Evolutionary conservation across 208 protist species (phyloP), one percentile per base, ranked within the genome.

Genomic region (Polymyxa betae): DNA sequence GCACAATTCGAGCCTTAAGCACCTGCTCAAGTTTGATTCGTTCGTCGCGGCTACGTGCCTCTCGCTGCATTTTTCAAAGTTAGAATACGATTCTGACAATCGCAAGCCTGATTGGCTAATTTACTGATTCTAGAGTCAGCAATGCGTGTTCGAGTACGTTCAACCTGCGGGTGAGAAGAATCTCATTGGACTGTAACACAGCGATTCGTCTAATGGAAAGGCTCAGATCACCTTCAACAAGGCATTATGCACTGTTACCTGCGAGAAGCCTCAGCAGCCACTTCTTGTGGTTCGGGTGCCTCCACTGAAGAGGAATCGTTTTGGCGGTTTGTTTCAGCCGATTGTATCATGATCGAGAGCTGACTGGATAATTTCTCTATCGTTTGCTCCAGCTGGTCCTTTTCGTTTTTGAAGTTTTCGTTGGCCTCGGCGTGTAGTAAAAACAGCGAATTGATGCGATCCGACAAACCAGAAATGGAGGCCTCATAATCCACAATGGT

Each of bases 401-500:
- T 82, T 82, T 82, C 72, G 72, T 43, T 35, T 20, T 5, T 82
- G 35, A 82, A 82, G 5, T 43, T 5, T 40, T 43, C 10, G n/a
- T 20, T 5, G 35, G 10, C 16, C 35, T 82, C 72, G n/a, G 35
- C 5, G 12, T 82, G n/a, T 20, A 16, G 16, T 5, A 16, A 40
- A 43, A 82, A 35, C n/a, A 82, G 35, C 72, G 72, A 5, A 82
- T 82, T 35, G 72, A 82, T 43, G n/a, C 5, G 5, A n/a, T 5
- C 5, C 35, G 35, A 45, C n/a, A 35, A 40, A 35, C 35, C 16
- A 35, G 72, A 20, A 35, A 82, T 82, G 35, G 72, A 82, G 10
- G 72, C n/a, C 35, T 82, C 72, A n/a, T 82, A 82, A 5, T 82
- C 35, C 16, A n/a, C 72, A 35, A 82, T 82, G 16, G 72, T 82